phyloP scores from a whole-genome alignment of 495 filamentous ascomycete species.

The Penicillium tannophilum region DNA sequence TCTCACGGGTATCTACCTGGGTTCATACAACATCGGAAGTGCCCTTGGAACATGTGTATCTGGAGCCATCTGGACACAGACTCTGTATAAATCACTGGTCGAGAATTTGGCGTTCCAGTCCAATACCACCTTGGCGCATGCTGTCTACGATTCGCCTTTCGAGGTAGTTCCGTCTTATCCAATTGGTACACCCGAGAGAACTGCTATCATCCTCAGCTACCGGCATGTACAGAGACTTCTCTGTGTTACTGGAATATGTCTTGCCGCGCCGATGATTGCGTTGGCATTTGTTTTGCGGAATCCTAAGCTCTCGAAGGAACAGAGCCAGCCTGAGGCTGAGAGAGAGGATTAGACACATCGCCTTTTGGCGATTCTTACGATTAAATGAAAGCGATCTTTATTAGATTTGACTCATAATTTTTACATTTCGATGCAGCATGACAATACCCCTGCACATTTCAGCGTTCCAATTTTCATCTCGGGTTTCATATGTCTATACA shows the following conservation, averaged over 20 bases:
- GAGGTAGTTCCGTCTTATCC: slow-evolving; percentile 8
- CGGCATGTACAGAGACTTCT: slow-evolving; percentile 11
- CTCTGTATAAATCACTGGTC: slow-evolving; percentile 39
- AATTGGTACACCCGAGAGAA: slow-evolving; percentile 11
- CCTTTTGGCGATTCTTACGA: not conserved
- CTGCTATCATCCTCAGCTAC: slow-evolving; percentile 13
- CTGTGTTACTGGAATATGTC: slow-evolving; percentile 14
- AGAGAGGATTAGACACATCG: not conserved
- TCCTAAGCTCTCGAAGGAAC: slow-evolving; percentile 10
- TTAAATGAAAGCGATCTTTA: not conserved
- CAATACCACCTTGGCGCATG: slow-evolving; percentile 8
- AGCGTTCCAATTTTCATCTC: not conserved
- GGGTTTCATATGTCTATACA: not conserved
- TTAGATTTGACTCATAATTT: not conserved
- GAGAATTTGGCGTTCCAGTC: slow-evolving; percentile 4
- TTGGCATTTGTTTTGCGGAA: slow-evolving; percentile 14
- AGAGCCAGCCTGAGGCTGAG: slow-evolving; percentile 13
- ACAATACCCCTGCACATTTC: not conserved
- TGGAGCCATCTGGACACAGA: slow-evolving; percentile 54
- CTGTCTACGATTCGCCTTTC: slow-evolving; percentile 13
- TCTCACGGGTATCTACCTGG: slow-evolving; percentile 48
- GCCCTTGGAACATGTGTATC: slow-evolving; percentile 51
- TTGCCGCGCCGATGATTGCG: slow-evolving; percentile 13
- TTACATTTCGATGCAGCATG: not conserved
- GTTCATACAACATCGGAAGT: slow-evolving; percentile 52